Percentiles rank a stretch among this genome's conserved stretches.
These are phyloP conservation scores for Trypanosoma cruzi DNA, from an alignment of 208 protist genomes.

Conservation along the genomic window DNA sequence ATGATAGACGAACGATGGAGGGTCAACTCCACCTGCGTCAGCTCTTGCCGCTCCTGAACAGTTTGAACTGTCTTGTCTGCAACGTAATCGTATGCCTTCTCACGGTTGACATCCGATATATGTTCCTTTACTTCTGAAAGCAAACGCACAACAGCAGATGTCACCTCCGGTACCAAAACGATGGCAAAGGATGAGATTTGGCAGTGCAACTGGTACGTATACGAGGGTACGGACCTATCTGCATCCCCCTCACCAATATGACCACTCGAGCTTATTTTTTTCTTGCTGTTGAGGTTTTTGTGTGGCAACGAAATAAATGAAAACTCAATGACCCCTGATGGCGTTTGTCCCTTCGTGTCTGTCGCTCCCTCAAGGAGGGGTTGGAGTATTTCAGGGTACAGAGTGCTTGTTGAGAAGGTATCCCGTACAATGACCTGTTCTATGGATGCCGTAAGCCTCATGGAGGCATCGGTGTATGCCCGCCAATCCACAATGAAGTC, in stretches of 20 bases:
- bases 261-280: background rate
- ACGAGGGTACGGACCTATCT: slow-evolving; percentile 19
- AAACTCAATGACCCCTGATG: slow-evolving; percentile 21
- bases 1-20: slow-evolving; percentile 58
- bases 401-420: slow-evolving; percentile 32
- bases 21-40: slow-evolving; percentile 68
- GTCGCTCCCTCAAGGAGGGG: slow-evolving; percentile 16
- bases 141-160: slow-evolving; percentile 39
- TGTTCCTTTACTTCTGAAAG: slow-evolving; percentile 50
- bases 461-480: slow-evolving; percentile 44
- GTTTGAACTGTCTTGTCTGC: slow-evolving; percentile 30
- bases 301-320: slow-evolving; percentile 1
- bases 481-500: slow-evolving; percentile 29
- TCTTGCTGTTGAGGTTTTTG: slow-evolving; percentile 5
- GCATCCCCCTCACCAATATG: background rate
- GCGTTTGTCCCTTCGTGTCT: background rate
- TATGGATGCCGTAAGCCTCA: slow-evolving; percentile 37
- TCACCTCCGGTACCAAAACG: slow-evolving; percentile 66
- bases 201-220: slow-evolving; percentile 48
- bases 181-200: slow-evolving; percentile 53
- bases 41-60: slow-evolving; percentile 24
- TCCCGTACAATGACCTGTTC: slow-evolving; percentile 59
- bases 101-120: slow-evolving; percentile 68
- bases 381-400: slow-evolving; percentile 50
- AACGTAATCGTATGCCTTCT: slow-evolving; percentile 76